These are phyloP conservation scores for Apiospora aurea DNA, from an alignment of 2,329 filamentous ascomycete species.

Conservation along the genomic window DNA sequence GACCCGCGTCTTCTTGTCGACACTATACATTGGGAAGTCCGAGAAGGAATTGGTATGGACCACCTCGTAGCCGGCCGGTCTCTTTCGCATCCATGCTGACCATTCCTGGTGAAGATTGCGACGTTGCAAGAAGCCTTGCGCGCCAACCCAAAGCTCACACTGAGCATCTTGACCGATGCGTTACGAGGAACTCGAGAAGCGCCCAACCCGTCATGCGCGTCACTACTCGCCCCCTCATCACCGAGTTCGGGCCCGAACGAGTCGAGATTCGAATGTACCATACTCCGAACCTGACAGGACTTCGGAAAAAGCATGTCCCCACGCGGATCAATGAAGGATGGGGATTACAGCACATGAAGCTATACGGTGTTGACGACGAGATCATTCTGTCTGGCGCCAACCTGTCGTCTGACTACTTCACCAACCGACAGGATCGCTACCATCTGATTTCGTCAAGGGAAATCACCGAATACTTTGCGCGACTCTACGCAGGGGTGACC, in stretches of 20 bases:
- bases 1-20: constrained; percentile 87
- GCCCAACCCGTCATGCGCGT: constrained; percentile 85
- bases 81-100: constrained; percentile 26
- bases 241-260: constrained; percentile 81
- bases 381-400: constrained; percentile 96
- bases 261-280: constrained; percentile 98
- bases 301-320: constrained; percentile 84
- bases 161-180: constrained; percentile 92
- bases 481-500: constrained; percentile 78
- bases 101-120: constrained; percentile 61
- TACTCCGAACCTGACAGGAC: constrained; percentile 90
- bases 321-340: constrained; percentile 96
- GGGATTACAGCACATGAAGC: constrained; percentile 98
- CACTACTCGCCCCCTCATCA: constrained; percentile 84
- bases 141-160: constrained; percentile 75
- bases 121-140: constrained; percentile 79
- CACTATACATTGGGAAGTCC: constrained; percentile 92
- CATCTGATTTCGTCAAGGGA: constrained; percentile 84
- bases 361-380: constrained; percentile 95
- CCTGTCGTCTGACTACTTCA: constrained; percentile 92
- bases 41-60: constrained; percentile 78
- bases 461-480: constrained; percentile 82
- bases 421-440: constrained; percentile 92
- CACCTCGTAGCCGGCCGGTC: neutral
- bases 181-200: constrained; percentile 91